phyloP scores from a whole-genome alignment of 306 rosid genomes.

The Styphnolobium japonicum region DNA sequence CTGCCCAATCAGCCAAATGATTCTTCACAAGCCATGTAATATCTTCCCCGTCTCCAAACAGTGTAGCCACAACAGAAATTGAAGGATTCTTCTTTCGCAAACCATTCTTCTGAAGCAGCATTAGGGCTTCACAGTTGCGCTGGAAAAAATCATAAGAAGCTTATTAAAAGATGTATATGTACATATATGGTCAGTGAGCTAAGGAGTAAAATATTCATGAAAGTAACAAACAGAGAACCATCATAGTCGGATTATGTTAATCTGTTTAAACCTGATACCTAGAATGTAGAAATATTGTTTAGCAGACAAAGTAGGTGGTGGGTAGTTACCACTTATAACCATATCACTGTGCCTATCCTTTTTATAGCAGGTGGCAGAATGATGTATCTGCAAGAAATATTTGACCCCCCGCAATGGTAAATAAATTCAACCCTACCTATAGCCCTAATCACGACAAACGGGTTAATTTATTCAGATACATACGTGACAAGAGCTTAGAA shows the following conservation, averaged over 20 bases:
- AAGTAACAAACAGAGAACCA: slow-evolving; percentile 16
- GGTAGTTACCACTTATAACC: not conserved
- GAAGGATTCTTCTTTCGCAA: slow-evolving; percentile 74
- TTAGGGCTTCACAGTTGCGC: slow-evolving; percentile 91
- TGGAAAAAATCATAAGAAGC: slow-evolving; percentile 32
- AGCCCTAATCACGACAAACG: not conserved
- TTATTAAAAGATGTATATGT: not conserved
- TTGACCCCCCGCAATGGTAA: not conserved
- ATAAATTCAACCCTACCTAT: not conserved
- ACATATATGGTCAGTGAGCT: not conserved
- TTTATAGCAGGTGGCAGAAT: not conserved
- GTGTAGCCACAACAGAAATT: slow-evolving; percentile 61
- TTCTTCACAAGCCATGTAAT: slow-evolving; percentile 61
- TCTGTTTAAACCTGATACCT: not conserved
- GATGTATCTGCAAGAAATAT: not conserved
- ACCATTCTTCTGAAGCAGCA: slow-evolving; percentile 83
- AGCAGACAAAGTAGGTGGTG: not conserved
- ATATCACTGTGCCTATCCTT: not conserved
- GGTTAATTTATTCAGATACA: not conserved
- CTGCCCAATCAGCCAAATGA: slow-evolving; percentile 51
- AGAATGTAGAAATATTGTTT: not conserved
- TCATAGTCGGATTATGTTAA: slow-evolving; percentile 6
- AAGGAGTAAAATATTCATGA: not conserved
- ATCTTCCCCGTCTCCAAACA: slow-evolving; percentile 77
- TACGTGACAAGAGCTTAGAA: not conserved